Base-by-base conservation (phyloP, 768 basidiomycete species). In the Calocybe gangraenosa region DNA sequence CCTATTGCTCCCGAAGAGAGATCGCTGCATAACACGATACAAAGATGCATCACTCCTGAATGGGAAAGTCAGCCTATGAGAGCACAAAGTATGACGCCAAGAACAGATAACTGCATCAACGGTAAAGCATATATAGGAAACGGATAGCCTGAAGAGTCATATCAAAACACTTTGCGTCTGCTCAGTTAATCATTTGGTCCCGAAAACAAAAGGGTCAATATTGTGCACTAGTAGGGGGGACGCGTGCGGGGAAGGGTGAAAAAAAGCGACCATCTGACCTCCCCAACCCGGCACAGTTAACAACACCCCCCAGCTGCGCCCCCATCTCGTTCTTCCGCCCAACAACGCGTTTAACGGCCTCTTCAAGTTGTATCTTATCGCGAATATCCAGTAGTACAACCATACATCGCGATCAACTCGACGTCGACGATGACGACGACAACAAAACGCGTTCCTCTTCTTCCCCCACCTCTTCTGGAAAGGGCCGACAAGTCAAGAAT, bases 281-380 rank as follows among this genome's bases (percentile, higher is more conserved):
- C 11, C 70, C 81, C 0, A 79, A 69, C 3, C 81, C 81, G 3
- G 79, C 81, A 49, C 74, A 74, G 54, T 79, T 78, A 7, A 82
- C 69, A 3, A 82, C 74, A 7, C 81, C 80, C 5, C 79, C 80
- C 14, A 82, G 61, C 20, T 62, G 57, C 7, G 73, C 70, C 4
- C 64, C 63, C 0, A 72, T 74, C 37, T 63, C 61, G 21, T 61
- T 51, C 1, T 66, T 57, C 76, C 75, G 76, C 37, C 58, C 58
- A 0, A 71, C 62, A 1, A 64, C 67, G 21, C 53, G 49, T 11
- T 67, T 58, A 14, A 78, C 68, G 3, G 72, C 71, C 4, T 52
- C 49, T 38, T 67, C 55, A 32, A 76, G 63, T 50, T 73, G 61
- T 3, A 48, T 42, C 20, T 69, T 48, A 11, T 65, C 46, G 2